Evolutionary conservation across 2,329 filamentous ascomycete genomes (phyloP), one percentile per base, ranked within the genome.

Genomic region (Nigrospora sphaerica): DNA sequence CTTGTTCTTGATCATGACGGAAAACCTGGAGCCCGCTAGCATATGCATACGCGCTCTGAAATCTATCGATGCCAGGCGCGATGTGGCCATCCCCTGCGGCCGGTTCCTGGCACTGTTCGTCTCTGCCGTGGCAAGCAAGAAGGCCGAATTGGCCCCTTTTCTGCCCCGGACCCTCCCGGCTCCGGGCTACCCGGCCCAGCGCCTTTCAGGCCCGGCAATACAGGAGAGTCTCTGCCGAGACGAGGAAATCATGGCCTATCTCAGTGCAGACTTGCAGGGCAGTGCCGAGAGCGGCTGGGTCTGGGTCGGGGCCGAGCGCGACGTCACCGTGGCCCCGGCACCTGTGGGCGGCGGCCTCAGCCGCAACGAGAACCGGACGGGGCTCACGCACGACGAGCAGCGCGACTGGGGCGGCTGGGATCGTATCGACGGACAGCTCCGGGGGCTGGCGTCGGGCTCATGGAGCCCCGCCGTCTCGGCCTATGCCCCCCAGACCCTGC

Each of bases 221-320:
- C 66, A 68, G 44, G 69, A 73, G 4, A 58, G 62, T 1, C 55
- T 76, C 16, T 42, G 71, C 39, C 72, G 74, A 3, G 91, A 98
- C 57, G 91, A 97, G 61, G 92, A 96, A 62, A 77, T 97, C 55
- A 70, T 97, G 28, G 88, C 84, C 0, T 95, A 95, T 57, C 81
- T 87, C 1, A 92, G 87, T 31, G 87, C 85, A 0, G 93, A 97
- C 65, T 73, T 95, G 57, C 92, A 97, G 65, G 86, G 85, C 1
- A 81, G 78, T n/a, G 74, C 77, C 0, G 85, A 90, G 44, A 80
- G 80, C 33, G 83, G 84, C 12, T 97, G 92, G 92, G 78, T 91
- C 4, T 96, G 91, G 92, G 68, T 78, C 57, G 74, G 78, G 31
- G 74, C 75, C 33, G 83, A 85, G 55, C 63, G 65, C 37, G 74